Conservation (phyloP, 306 rosid genomes). For the Betula pendula region DNA sequence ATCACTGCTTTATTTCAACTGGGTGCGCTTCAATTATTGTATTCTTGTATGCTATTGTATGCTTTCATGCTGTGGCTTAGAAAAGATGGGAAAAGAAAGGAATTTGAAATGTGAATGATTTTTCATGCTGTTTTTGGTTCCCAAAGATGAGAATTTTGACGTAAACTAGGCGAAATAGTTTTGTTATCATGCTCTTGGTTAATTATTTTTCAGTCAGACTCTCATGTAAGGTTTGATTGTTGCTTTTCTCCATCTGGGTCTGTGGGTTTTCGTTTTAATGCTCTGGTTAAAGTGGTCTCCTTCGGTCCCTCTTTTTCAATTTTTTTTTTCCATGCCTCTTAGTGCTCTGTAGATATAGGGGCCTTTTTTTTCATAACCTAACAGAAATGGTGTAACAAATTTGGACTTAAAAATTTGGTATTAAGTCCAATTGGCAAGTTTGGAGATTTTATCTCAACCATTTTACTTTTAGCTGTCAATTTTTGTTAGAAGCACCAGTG, state of each 20-base stretch:
- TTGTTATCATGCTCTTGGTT: neutral
- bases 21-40: conserved; percentile 11
- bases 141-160: neutral
- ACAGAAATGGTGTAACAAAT: neutral
- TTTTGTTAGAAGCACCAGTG: conserved; percentile 21
- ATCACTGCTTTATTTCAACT: conserved; percentile 20
- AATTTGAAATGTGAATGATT: neutral
- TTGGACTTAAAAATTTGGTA: neutral
- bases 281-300: neutral
- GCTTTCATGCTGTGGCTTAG: neutral
- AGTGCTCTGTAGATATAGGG: too few species aligned
- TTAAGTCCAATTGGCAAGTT: conserved; percentile 9
- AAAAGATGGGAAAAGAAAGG: conserved; percentile 2
- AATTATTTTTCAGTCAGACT: neutral
- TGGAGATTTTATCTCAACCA: conserved; percentile 8
- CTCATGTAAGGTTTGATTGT: neutral
- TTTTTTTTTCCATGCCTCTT: too few species aligned
- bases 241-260: neutral
- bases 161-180: neutral
- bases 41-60: conserved; percentile 10
- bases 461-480: neutral
- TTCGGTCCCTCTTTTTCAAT: neutral
- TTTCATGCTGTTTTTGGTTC: neutral
- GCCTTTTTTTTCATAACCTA: neutral
- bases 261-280: neutral